A percentile compares a stretch with the other conserved stretches of the same genome.
Conservation (phyloP, 371 early-diverging fungal species). For the Polyrhizophydium stewartii region DNA sequence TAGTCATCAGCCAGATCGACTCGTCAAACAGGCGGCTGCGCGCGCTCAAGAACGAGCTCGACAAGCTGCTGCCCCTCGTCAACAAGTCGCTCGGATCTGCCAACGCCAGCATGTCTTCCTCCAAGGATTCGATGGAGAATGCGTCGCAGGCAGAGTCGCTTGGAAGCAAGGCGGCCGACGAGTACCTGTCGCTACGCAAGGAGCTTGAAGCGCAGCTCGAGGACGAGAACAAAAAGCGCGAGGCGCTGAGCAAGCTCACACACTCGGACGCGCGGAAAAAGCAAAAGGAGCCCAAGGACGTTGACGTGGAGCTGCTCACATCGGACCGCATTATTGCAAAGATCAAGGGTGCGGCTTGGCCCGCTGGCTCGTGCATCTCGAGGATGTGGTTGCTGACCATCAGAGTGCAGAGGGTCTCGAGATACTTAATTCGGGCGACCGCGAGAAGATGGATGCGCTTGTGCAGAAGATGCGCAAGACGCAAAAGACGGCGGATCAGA, state of each 20-base stretch:
- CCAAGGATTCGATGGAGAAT: conserved; percentile 1
- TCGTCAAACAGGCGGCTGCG: conserved; percentile 18
- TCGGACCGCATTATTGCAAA: conserved; percentile 9
- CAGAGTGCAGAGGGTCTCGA: conserved; percentile 20
- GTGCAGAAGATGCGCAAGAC: conserved; percentile 17
- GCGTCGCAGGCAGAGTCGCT: background rate
- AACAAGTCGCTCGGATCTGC: conserved; percentile 6
- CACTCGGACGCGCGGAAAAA: conserved; percentile 1
- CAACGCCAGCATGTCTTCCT: background rate
- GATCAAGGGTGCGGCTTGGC: conserved; percentile 8
- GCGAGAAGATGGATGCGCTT: conserved; percentile 5
- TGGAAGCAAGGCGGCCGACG: conserved; percentile 9
- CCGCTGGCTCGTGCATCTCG: background rate
- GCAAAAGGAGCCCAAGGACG: background rate
- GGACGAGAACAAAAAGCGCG: conserved; percentile 31
- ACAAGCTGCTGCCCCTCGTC: conserved; percentile 6
- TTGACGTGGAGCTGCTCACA: conserved; percentile 9
- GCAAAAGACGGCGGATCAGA: conserved; percentile 6
- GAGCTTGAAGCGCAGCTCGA: conserved; percentile 30
- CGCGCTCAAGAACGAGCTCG: conserved; percentile 21
- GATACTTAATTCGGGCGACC: conserved; percentile 18
- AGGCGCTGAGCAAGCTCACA: conserved; percentile 17
- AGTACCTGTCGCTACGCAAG: conserved; percentile 17
- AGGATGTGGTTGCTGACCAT: background rate
- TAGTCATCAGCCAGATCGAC: conserved; percentile 27